Conservation (phyloP, 768 basidiomycete species). For the Omphalotus guepiniiformis region DNA sequence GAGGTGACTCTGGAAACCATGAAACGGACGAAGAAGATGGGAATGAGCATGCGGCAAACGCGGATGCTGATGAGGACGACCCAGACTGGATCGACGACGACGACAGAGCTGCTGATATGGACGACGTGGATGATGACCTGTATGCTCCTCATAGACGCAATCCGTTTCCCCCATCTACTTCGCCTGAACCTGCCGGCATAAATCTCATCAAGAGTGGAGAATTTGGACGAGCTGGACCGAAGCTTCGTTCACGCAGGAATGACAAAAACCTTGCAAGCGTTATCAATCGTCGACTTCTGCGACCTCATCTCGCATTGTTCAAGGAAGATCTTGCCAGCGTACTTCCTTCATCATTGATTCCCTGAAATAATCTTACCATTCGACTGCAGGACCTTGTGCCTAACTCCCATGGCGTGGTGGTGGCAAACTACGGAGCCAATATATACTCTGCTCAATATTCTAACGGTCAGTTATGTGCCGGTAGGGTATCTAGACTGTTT, state of each 20-base stretch:
- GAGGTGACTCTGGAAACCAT: too few relatives aligned
- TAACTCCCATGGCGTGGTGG: constrained; percentile 76
- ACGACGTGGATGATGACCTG: constrained; percentile 8
- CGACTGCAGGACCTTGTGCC: constrained; percentile 61
- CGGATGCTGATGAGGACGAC: constrained; percentile 36
- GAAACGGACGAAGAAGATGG: too few relatives aligned
- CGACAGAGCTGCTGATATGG: constrained; percentile 14
- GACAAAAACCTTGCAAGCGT: constrained; percentile 45
- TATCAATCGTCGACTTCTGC: constrained; percentile 39
- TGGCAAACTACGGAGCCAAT: constrained; percentile 67
- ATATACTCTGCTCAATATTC: constrained; percentile 87
- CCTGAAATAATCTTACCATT: constrained; percentile 4
- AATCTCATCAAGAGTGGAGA: constrained; percentile 71
- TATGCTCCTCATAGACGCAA: constrained; percentile 21
- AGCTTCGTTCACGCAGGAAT: constrained; percentile 38
- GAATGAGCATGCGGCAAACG: too few relatives aligned
- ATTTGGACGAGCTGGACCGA: constrained; percentile 64
- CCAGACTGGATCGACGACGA: constrained; percentile 31
- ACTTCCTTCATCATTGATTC: constrained; percentile 19
- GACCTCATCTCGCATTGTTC: constrained; percentile 27
- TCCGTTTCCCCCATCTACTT: constrained; percentile 36
- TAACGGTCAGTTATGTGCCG: constrained; percentile 42
- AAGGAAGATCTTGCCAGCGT: constrained; percentile 58
- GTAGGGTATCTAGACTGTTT: too few relatives aligned
- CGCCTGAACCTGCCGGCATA: constrained; percentile 61